These are phyloP conservation scores for Hygrophorus russula DNA, from an alignment of 768 basidiomycete species.

Conservation along the genomic window DNA sequence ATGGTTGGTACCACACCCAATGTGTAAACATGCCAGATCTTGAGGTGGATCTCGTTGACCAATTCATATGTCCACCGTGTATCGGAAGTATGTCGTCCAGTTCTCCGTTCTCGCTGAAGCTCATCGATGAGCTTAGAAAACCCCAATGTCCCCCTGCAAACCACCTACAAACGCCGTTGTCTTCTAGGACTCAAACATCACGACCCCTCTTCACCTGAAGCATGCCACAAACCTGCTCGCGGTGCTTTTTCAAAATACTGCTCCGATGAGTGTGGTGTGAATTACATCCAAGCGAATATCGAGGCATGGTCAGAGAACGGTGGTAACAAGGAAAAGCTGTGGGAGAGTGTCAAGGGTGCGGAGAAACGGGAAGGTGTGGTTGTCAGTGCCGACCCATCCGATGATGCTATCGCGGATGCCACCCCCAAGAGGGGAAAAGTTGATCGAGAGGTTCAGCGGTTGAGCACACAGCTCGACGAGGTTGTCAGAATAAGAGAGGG, in stretches of 20 bases:
- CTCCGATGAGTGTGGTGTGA: slow-evolving; percentile 77
- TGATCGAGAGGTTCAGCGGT: slow-evolving; percentile 43
- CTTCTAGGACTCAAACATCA: slow-evolving; percentile 56
- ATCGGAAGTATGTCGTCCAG: slow-evolving; percentile 45
- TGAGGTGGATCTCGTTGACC: slow-evolving; percentile 81
- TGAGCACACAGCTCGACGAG: slow-evolving; percentile 43
- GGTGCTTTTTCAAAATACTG: slow-evolving; percentile 86
- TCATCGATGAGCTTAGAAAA: slow-evolving; percentile 29
- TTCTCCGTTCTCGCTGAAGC: not conserved
- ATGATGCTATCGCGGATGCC: slow-evolving; percentile 11
- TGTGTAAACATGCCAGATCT: slow-evolving; percentile 77
- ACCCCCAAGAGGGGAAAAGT: slow-evolving; percentile 31
- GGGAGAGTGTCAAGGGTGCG: slow-evolving; percentile 64
- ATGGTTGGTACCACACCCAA: slow-evolving; percentile 89
- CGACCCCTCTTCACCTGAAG: slow-evolving; percentile 47
- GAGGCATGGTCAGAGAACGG: slow-evolving; percentile 51
- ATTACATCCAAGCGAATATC: slow-evolving; percentile 57
- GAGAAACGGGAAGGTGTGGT: slow-evolving; percentile 63
- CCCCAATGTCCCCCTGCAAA: slow-evolving; percentile 46
- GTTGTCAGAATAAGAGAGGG: slow-evolving; percentile 52
- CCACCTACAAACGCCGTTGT: slow-evolving; percentile 76
- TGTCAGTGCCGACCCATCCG: slow-evolving; percentile 26
- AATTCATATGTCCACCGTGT: slow-evolving; percentile 83
- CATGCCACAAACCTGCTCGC: slow-evolving; percentile 74
- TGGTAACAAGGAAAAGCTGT: slow-evolving; percentile 52